Percentiles rank a stretch among this genome's conserved stretches.
Conservation (phyloP, 257 asterid genomes). For the Nicotiana tabacum region DNA sequence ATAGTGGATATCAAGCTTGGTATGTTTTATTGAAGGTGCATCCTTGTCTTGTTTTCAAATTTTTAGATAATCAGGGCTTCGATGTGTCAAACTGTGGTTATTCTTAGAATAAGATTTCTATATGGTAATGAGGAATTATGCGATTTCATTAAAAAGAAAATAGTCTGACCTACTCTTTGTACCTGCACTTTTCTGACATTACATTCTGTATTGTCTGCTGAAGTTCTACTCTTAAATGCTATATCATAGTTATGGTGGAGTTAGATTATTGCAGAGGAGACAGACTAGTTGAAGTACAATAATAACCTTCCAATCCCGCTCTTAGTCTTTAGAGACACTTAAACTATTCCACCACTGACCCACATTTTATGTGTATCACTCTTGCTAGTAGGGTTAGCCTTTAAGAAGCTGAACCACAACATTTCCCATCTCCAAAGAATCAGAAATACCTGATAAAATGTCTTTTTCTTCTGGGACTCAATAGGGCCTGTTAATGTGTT, state of each 20-base stretch:
- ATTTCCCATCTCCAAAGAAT: neutral
- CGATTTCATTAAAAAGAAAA: neutral
- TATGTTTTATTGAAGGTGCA: neutral
- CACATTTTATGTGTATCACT: neutral
- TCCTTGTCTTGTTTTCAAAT: neutral
- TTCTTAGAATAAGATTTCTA: neutral
- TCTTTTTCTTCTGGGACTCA: neutral
- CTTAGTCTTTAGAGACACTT: neutral
- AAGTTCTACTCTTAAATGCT: neutral
- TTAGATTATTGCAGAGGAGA: neutral
- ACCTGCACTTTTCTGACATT: neutral
- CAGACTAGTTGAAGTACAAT: neutral
- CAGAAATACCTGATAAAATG: neutral
- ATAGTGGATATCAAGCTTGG: neutral
- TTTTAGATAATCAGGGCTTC: neutral
- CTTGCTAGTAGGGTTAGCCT: neutral
- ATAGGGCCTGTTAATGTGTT: neutral
- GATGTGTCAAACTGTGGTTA: neutral
- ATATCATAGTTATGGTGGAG: neutral
- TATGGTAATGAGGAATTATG: neutral
- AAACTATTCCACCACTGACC: neutral
- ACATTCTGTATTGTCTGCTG: neutral
- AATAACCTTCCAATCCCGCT: neutral
- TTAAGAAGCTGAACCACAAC: neutral
- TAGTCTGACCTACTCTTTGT: neutral